Percentiles rank a stretch among this genome's conserved stretches.
These are phyloP conservation scores for Suillus spraguei DNA, from an alignment of 768 basidiomycete species.

Conservation along the genomic window DNA sequence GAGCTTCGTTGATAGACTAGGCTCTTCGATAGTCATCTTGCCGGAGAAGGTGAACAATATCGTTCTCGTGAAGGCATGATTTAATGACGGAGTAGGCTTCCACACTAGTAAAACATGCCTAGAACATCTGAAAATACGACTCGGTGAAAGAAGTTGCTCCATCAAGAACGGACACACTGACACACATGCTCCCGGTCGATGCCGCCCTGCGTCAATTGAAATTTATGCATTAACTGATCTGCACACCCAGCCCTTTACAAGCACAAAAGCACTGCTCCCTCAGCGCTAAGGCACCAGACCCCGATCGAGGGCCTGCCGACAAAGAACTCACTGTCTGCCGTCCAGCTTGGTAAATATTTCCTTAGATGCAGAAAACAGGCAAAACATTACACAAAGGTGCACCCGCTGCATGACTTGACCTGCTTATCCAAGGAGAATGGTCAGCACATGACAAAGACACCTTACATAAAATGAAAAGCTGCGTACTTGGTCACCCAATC, in stretches of 20 bases:
- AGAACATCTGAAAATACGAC: neutral
- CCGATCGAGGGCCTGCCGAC: neutral
- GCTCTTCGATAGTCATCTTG: neutral
- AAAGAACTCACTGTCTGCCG: neutral
- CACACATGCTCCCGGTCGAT: neutral
- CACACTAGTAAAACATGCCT: neutral
- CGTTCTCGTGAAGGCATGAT: neutral
- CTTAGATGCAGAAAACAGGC: neutral
- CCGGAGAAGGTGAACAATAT: neutral
- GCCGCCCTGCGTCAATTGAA: slow-evolving; percentile 1
- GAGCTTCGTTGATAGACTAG: neutral
- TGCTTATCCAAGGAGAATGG: slow-evolving; percentile 7
- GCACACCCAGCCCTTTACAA: neutral
- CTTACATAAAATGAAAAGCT: slow-evolving; percentile 7
- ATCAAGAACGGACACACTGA: neutral
- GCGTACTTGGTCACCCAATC: neutral
- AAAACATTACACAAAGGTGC: neutral
- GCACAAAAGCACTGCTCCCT: neutral
- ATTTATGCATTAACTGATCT: neutral
- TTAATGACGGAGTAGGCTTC: neutral
- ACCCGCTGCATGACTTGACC: neutral
- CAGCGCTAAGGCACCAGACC: neutral
- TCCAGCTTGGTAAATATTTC: neutral
- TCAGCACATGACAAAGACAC: slow-evolving; percentile 9
- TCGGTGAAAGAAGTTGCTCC: neutral